Percentiles rank a stretch among this genome's conserved stretches.
Evolutionary conservation across 768 basidiomycete genomes (phyloP).

Genomic region (Austroboletus festivus): DNA sequence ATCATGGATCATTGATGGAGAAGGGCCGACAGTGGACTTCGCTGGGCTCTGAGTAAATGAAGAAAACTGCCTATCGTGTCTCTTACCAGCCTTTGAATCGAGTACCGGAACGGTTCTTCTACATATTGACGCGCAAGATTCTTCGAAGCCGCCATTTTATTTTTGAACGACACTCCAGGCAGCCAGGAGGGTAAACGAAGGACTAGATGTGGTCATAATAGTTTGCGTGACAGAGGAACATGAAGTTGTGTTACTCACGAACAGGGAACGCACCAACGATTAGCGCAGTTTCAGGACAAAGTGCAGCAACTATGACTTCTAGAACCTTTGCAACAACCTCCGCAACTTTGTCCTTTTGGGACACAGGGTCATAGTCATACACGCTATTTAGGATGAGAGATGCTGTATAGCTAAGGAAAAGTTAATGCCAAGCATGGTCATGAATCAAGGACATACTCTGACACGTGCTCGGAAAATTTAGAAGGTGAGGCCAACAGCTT

Average conservation of each 20-base stretch:
- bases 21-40: neutral
- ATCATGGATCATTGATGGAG: neutral
- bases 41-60: neutral
- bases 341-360: neutral
- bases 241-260: neutral
- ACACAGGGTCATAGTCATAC: neutral
- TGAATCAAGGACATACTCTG: neutral
- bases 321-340: neutral
- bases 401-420: neutral
- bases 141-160: neutral
- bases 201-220: too few relatives aligned
- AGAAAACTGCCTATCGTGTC: neutral
- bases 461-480: neutral
- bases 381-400: neutral
- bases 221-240: neutral
- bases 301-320: neutral
- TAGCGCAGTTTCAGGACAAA: neutral
- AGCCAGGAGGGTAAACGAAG: slow-evolving; percentile 8
- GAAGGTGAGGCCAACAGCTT: neutral
- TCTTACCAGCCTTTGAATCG: slow-evolving; percentile 4
- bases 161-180: slow-evolving; percentile 1
- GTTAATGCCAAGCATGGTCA: neutral
- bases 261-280: neutral
- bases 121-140: neutral
- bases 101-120: slow-evolving; percentile 1